Conservation (phyloP, 2,329 filamentous ascomycete genomes). For the Sordariomycetes sp. region DNA sequence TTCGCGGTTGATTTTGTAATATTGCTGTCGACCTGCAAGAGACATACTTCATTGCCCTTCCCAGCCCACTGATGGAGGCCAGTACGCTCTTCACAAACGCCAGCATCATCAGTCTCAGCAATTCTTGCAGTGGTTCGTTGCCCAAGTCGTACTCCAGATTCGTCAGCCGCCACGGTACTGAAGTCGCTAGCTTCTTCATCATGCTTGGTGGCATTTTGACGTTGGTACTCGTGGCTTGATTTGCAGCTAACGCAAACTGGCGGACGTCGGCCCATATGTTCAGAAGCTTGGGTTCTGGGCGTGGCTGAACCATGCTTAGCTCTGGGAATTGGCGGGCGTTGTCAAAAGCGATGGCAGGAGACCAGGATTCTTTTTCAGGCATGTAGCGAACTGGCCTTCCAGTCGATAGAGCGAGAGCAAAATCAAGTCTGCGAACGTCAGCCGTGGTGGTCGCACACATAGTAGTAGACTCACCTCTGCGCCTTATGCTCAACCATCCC, state of each 20-base stretch:
- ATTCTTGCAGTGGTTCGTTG: slow-evolving; percentile 5
- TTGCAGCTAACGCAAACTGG: slow-evolving; percentile 12
- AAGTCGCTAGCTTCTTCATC: slow-evolving; percentile 10
- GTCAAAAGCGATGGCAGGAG: slow-evolving; percentile 5
- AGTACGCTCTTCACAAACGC: slow-evolving; percentile 12
- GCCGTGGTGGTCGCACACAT: too few species aligned
- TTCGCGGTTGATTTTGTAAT: background rate
- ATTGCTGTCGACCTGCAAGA: background rate
- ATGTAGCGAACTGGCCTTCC: slow-evolving; percentile 5
- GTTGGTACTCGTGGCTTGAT: slow-evolving; percentile 10
- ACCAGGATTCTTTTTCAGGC: slow-evolving; percentile 6
- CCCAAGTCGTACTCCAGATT: slow-evolving; percentile 7
- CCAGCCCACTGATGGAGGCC: slow-evolving; percentile 7
- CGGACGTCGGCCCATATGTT: slow-evolving; percentile 13
- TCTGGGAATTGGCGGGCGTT: slow-evolving; percentile 4
- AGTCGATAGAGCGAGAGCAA: slow-evolving; percentile 4
- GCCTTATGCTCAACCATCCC: slow-evolving; percentile 9
- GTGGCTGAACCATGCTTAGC: slow-evolving; percentile 4
- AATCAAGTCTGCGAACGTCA: background rate
- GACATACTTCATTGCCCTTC: background rate
- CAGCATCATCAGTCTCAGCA: slow-evolving; percentile 12
- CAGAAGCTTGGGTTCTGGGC: slow-evolving; percentile 9
- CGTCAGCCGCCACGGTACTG: slow-evolving; percentile 12
- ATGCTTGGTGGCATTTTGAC: slow-evolving; percentile 8
- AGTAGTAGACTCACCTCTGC: background rate